Evolutionary conservation across 345 rosid genomes (phyloP).

Genomic region (Isatis tinctoria): DNA sequence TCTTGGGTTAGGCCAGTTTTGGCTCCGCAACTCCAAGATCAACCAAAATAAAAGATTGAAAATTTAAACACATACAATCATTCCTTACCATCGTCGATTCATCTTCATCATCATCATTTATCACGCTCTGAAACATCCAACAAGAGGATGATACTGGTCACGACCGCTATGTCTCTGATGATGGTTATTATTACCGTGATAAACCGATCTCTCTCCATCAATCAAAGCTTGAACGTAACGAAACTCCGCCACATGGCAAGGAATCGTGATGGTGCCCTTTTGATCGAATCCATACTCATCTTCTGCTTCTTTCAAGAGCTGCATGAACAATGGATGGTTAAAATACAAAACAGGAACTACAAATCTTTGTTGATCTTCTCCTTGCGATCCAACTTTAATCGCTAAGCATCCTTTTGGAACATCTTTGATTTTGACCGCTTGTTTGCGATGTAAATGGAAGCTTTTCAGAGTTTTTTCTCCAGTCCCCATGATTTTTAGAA

Average conservation of each 20-base stretch:
- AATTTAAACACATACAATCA: neutral
- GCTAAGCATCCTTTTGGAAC: conserved; percentile 65
- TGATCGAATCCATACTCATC: conserved; percentile 66
- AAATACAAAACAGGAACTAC: conserved; percentile 53
- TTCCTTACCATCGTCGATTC: neutral
- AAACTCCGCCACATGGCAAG: conserved; percentile 54
- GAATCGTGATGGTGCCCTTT: conserved; percentile 58
- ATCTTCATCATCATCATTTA: neutral
- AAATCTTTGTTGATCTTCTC: conserved; percentile 46
- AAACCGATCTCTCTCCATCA: conserved; percentile 51
- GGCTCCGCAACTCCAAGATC: conserved; percentile 37
- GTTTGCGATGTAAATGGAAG: conserved; percentile 31
- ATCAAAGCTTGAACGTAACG: conserved; percentile 53
- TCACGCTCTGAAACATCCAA: conserved; percentile 69
- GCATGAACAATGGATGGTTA: conserved; percentile 60
- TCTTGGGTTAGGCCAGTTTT: conserved; percentile 36
- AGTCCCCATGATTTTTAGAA: conserved; percentile 21
- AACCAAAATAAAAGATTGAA: neutral
- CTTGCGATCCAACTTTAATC: conserved; percentile 48
- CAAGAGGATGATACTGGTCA: conserved; percentile 34
- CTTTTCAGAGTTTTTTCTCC: conserved; percentile 28
- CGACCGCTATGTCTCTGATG: conserved; percentile 26
- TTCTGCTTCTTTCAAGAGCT: conserved; percentile 56
- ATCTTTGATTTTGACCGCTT: conserved; percentile 33
- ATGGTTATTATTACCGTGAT: conserved; percentile 34